Evolutionary conservation across 1,139 yeast genomes (phyloP).

Genomic region (Pichia sp.): DNA sequence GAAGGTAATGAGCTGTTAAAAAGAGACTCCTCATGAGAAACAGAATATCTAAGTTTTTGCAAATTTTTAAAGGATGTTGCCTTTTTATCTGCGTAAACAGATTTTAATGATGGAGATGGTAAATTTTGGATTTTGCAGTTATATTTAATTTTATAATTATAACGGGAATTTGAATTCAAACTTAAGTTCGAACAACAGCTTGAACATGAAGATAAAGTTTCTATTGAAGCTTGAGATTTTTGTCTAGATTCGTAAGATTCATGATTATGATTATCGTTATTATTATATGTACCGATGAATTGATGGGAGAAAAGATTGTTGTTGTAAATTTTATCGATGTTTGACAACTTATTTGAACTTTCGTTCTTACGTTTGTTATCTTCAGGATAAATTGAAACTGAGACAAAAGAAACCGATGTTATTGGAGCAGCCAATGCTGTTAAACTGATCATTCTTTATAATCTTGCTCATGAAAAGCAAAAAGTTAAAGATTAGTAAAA

Average conservation of each 20-base stretch:
- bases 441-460: too few relatives aligned
- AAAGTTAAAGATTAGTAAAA: too few relatives aligned
- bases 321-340: too few relatives aligned
- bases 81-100: conserved; percentile 7
- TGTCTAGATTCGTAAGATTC: not conserved
- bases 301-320: too few relatives aligned
- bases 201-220: not conserved
- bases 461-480: not conserved
- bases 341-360: too few relatives aligned
- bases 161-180: not conserved
- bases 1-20: not conserved
- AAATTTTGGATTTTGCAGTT: too few relatives aligned
- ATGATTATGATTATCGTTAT: too few relatives aligned
- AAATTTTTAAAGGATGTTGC: conserved; percentile 5
- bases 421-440: not conserved
- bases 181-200: too few relatives aligned
- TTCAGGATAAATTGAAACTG: conserved; percentile 1
- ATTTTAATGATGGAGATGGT: conserved; percentile 12
- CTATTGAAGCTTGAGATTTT: not conserved
- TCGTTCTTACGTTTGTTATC: too few relatives aligned
- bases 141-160: too few relatives aligned
- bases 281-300: too few relatives aligned
- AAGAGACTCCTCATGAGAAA: not conserved
- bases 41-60: not conserved
- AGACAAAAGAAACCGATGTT: conserved; percentile 1